phyloP scores from a whole-genome alignment of 2,329 filamentous ascomycete genomes.

The Leptographium flavum region DNA sequence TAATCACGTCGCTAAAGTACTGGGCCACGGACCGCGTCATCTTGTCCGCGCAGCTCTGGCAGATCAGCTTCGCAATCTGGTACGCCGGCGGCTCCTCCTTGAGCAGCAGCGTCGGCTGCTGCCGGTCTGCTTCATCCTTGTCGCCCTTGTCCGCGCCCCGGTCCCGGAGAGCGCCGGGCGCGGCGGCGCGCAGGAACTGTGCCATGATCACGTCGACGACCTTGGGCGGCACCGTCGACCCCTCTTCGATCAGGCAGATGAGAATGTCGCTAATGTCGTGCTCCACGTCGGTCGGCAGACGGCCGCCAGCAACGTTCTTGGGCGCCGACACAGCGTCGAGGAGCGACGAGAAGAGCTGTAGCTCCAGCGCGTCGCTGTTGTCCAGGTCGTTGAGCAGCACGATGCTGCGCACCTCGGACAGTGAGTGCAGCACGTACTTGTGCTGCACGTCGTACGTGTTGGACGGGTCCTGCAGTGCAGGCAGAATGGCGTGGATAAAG shows the following conservation, averaged over 20 bases:
- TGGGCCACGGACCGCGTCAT: constrained; percentile 91
- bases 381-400: constrained; percentile 81
- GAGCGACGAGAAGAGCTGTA: constrained; percentile 71
- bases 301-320: constrained; percentile 61
- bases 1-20: constrained; percentile 93
- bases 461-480: constrained; percentile 70
- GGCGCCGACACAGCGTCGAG: constrained; percentile 85
- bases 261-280: constrained; percentile 82
- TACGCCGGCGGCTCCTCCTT: constrained; percentile 88
- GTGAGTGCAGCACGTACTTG: constrained; percentile 75
- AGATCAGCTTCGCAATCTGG: constrained; percentile 90
- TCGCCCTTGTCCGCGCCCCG: constrained; percentile 31
- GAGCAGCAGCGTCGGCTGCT: constrained; percentile 68
- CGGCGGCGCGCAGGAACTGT: constrained; percentile 82
- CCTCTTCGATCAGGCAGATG: constrained; percentile 76
- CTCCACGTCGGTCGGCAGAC: constrained; percentile 84
- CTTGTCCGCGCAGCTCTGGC: constrained; percentile 76
- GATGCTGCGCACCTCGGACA: constrained; percentile 89
- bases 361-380: constrained; percentile 62
- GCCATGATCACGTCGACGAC: constrained; percentile 90
- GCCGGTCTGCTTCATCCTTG: constrained; percentile 47
- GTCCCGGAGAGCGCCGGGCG: constrained; percentile 46
- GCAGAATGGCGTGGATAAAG: constrained; percentile 71
- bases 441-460: constrained; percentile 90
- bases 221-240: constrained; percentile 57